Percentiles rank a stretch among this genome's conserved stretches.
Evolutionary conservation across 108 stramenopile species (phyloP).

Genomic region (Cylindrotheca fusiformis): DNA sequence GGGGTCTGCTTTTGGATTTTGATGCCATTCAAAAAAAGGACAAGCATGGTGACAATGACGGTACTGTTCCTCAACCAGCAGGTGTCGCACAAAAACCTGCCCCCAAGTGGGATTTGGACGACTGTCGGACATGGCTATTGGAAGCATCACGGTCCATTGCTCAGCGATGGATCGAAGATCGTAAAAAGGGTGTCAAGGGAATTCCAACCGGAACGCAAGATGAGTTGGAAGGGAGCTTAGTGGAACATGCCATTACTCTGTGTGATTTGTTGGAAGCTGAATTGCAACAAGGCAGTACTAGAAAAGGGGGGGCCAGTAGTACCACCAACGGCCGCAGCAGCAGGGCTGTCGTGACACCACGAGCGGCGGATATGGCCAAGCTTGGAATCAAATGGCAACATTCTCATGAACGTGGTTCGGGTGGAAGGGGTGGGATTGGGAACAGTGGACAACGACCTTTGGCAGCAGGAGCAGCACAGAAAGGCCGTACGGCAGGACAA

Average conservation of each 20-base stretch:
- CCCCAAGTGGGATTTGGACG: slow-evolving; percentile 76
- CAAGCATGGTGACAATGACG: slow-evolving; percentile 15
- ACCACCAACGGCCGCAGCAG: slow-evolving; percentile 19
- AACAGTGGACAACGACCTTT: slow-evolving; percentile 38
- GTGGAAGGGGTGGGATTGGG: slow-evolving; percentile 84
- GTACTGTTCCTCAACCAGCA: slow-evolving; percentile 6
- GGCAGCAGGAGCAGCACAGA: slow-evolving; percentile 10
- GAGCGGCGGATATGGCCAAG: slow-evolving; percentile 74
- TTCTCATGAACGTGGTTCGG: slow-evolving; percentile 81
- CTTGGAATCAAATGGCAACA: slow-evolving; percentile 90
- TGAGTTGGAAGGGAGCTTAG: slow-evolving; percentile 77
- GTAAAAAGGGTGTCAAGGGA: slow-evolving; percentile 37
- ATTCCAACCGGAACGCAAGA: slow-evolving; percentile 68
- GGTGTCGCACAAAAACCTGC: slow-evolving; percentile 47
- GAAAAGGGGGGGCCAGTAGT: slow-evolving; percentile 11
- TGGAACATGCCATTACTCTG: slow-evolving; percentile 70
- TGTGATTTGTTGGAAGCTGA: slow-evolving; percentile 75
- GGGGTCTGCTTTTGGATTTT: slow-evolving; percentile 71
- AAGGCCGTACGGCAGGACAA: slow-evolving; percentile 74
- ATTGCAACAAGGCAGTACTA: slow-evolving; percentile 21
- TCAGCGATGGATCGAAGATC: slow-evolving; percentile 71
- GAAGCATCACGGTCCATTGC: slow-evolving; percentile 79
- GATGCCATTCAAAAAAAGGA: slow-evolving; percentile 22
- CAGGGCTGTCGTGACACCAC: slow-evolving; percentile 61
- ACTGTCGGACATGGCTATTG: slow-evolving; percentile 77